These are phyloP conservation scores for Leccinellum albellum DNA, from an alignment of 768 basidiomycete genomes.

Conservation along the genomic window DNA sequence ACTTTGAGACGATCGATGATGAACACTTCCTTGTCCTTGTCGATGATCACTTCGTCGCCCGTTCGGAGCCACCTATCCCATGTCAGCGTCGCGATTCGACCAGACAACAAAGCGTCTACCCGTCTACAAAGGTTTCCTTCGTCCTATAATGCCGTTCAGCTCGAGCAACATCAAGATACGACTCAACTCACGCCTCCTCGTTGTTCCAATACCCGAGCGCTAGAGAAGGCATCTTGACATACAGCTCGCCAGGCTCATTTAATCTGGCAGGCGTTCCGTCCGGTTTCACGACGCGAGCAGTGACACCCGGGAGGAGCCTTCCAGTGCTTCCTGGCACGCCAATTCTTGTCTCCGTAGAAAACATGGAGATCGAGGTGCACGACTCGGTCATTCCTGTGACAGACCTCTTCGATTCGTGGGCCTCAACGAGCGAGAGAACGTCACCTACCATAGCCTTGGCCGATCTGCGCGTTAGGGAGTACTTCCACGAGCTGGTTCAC, in stretches of 20 bases:
- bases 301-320: slow-evolving; percentile 48
- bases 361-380: slow-evolving; percentile 49
- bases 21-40: slow-evolving; percentile 52
- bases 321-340: slow-evolving; percentile 53
- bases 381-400: slow-evolving; percentile 63
- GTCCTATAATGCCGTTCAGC: slow-evolving; percentile 40
- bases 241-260: slow-evolving; percentile 59
- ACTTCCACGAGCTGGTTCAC: slow-evolving; percentile 41
- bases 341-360: slow-evolving; percentile 43
- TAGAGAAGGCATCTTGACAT: slow-evolving; percentile 40
- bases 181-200: slow-evolving; percentile 50
- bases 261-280: slow-evolving; percentile 55
- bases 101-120: slow-evolving; percentile 36
- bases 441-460: slow-evolving; percentile 57
- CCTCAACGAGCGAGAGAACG: background rate
- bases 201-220: slow-evolving; percentile 52
- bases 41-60: slow-evolving; percentile 60
- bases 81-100: background rate
- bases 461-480: slow-evolving; percentile 57
- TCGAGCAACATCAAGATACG: background rate
- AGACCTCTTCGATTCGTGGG: background rate
- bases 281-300: slow-evolving; percentile 50
- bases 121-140: slow-evolving; percentile 63
- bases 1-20: slow-evolving; percentile 66
- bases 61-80: slow-evolving; percentile 60